Evolutionary conservation across 352 stramenopile genomes (phyloP), one percentile per base, ranked within the genome.

Genomic region (Thalassiosira allenii): DNA sequence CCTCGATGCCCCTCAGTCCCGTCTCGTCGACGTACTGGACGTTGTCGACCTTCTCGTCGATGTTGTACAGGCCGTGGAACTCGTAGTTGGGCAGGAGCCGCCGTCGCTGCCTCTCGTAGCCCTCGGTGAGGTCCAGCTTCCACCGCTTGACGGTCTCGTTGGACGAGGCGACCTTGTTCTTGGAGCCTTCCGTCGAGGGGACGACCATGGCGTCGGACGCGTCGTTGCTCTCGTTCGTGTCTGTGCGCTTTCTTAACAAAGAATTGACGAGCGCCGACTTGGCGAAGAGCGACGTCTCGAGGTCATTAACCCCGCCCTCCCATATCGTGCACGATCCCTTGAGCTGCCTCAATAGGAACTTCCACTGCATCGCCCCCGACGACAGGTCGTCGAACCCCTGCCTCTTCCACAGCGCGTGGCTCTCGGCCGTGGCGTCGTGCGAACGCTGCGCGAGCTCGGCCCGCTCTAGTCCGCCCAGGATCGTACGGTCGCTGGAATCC

Each of bases 71-170:
- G 56, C 82, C 88, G 81, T 93, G 86, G 73, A 94, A 95, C 79
- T 95, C 91, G 40, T 94, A 94, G 44, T 95, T 95, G 20, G 89
- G 89, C 3, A 94, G 75, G 12, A 95, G 56, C 9, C 89, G 75
- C 12, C 87, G 81, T 33, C 91, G 78, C 64, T 93, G 90, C 8
- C 89, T 63, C 76, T 95, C 91, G 63, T 89, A 89, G 6, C 91
- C 89, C 80, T 95, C 91, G 30, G 88, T 91, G 22, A 94, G 67
- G 86, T 95, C 91, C 17, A 95, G 71, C 68, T 95, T 95, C 91
- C 91, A 95, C 37, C 84, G 54, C 40, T 82, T 88, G 17, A 87
- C 75, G 64, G 69, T 87, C 41, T 78, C 76, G 40, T 68, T 78
- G 12, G 63, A 68, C 59, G 56, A n/a, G n/a, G n/a, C n/a, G n/a